phyloP scores from a whole-genome alignment of 75 land plant genomes.

The Selaginella moellendorffii region DNA sequence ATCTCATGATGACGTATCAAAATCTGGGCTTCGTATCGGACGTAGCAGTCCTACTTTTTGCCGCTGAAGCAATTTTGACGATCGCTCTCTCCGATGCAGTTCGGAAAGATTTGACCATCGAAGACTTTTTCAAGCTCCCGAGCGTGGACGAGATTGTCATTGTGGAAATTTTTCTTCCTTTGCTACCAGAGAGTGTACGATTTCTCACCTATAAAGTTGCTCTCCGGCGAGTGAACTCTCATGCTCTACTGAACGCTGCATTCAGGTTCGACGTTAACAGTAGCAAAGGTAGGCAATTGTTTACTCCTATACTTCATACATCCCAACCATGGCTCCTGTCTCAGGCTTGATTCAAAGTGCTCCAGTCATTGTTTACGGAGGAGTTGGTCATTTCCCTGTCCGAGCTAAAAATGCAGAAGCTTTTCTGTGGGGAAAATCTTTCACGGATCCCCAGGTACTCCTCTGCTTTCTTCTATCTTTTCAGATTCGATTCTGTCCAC shows the following conservation, averaged over 20 bases:
- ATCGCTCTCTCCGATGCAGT: conserved; percentile 10
- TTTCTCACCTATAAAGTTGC: conserved; percentile 25
- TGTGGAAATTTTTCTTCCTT: conserved; percentile 23
- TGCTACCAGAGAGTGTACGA: neutral
- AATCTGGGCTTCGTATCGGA: conserved; percentile 28
- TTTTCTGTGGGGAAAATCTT: conserved; percentile 17
- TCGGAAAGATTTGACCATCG: conserved; percentile 6
- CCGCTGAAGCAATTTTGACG: conserved; percentile 18
- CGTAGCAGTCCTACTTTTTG: conserved; percentile 23
- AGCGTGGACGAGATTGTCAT: conserved; percentile 16
- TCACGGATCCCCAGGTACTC: conserved; percentile 10
- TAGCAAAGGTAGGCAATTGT: conserved; percentile 23
- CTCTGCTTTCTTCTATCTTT: neutral
- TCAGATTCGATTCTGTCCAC: neutral
- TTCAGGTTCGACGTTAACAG: conserved; percentile 22
- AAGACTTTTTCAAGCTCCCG: conserved; percentile 16
- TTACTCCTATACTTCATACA: too few species aligned
- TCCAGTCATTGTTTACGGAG: conserved; percentile 24
- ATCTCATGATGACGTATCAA: conserved; percentile 21
- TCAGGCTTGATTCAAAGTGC: conserved; percentile 13
- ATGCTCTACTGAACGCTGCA: conserved; percentile 28
- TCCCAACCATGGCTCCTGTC: neutral
- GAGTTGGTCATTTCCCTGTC: conserved; percentile 15
- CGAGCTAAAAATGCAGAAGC: conserved; percentile 22
- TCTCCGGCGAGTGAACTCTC: conserved; percentile 27